Base-by-base conservation (phyloP, 148 eudicot species). In the Fallopia convolvulus region DNA sequence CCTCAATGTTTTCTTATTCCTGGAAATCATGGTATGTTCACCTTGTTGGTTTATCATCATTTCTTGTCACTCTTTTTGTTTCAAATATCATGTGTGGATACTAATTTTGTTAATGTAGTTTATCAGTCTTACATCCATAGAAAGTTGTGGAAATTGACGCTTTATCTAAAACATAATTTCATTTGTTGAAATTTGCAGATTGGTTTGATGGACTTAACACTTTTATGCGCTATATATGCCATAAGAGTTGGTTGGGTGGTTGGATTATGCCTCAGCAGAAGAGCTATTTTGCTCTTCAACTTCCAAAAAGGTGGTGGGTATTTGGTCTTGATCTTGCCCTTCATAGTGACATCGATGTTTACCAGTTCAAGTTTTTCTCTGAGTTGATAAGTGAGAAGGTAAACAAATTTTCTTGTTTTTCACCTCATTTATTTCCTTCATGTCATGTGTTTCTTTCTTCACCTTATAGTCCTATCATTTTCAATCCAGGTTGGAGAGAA, bases 161-260 rank as follows among this genome's bases (percentile, higher is more conserved):
- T 15, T 10, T 61, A 61, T 23, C 70, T 9, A 12, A 61, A 61
- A 30, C 39, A 30, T 33, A 33, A 33, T 68, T 68, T 32, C 42
- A 18, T 65, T 3, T 58, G 33, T 36, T 68, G 1, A 26, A 26
- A 26, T 36, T 46, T 68, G 72, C 72, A 93, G 98, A 93, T 82
- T 96, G 99, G 99, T 91, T 96, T 83, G 99, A 96, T 83, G 99
- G 99, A 71, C 93, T 96, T 74, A 87, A 96, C 85, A 96, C 97
- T 63, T 96, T 85, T 82, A 93, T 93, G 89, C 90, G 97, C 83
- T 93, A 91, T 83, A 96, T 96, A 79, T 96, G 99, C 84, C 99
- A 96, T 83, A 93, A 93, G 82, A 93, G 88, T 86, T 96, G 99
- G 99, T 89, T 96, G 82, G 99, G 99, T 76, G 99, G 99, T 65